These are phyloP conservation scores for Parathielavia hyrcaniae DNA, from an alignment of 495 filamentous ascomycete species.

Conservation along the genomic window DNA sequence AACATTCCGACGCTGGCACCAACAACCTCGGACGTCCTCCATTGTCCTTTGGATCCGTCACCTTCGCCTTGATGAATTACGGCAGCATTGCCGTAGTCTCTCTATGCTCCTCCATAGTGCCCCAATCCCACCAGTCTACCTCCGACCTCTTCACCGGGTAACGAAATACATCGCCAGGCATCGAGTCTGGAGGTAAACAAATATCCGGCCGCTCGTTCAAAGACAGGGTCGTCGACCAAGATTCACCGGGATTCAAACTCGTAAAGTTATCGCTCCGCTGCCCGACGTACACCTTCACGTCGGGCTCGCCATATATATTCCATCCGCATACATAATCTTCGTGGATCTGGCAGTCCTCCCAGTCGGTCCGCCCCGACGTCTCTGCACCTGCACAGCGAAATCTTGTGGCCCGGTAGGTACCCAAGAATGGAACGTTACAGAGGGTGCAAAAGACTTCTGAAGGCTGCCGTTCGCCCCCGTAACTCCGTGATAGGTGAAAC, in stretches of 20 bases:
- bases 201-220: not conserved
- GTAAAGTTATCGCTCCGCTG: not conserved
- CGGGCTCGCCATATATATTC: not conserved
- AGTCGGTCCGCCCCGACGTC: not conserved
- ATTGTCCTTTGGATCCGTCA: not conserved
- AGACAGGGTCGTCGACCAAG: not conserved
- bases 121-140: not conserved
- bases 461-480: not conserved
- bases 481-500: not conserved
- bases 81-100: not conserved
- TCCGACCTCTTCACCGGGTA: not conserved
- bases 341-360: not conserved
- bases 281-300: slow-evolving; percentile 1
- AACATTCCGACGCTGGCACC: not conserved
- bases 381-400: not conserved
- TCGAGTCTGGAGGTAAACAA: not conserved
- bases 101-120: not conserved
- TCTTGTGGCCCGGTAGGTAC: not conserved
- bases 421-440: not conserved
- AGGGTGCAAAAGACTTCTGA: not conserved
- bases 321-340: not conserved
- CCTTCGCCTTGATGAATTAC: not conserved
- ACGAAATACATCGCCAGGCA: not conserved
- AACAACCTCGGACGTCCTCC: not conserved
- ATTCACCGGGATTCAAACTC: not conserved